Percentiles rank a stretch among this genome's conserved stretches.
These are phyloP conservation scores for Cladosporium sp. DNA, from an alignment of 2,329 filamentous ascomycete genomes.

Conservation along the genomic window DNA sequence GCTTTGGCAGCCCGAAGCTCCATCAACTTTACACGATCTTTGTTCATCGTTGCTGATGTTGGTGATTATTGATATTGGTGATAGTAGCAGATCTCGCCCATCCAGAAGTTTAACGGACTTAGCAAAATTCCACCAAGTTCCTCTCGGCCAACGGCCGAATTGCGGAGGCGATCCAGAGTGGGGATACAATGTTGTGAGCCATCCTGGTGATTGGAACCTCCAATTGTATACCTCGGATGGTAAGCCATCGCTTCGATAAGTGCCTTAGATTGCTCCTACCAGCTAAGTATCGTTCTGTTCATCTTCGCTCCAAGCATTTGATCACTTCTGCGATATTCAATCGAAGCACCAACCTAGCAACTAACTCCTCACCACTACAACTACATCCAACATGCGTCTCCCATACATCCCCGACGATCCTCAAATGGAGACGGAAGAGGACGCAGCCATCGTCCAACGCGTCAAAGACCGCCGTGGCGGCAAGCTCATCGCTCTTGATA, in stretches of 20 bases:
- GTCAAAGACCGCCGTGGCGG: constrained; percentile 55
- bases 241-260: background rate
- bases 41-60: constrained; percentile 10
- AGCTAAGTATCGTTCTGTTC: background rate
- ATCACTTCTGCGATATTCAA: background rate
- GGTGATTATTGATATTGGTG: background rate
- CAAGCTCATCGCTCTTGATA: constrained; percentile 56
- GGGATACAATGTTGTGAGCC: constrained; percentile 3
- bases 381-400: constrained; percentile 52
- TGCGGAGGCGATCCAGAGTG: constrained; percentile 7
- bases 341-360: background rate
- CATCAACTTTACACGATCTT: constrained; percentile 8
- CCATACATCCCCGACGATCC: constrained; percentile 57
- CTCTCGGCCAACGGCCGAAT: constrained; percentile 7
- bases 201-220: background rate
- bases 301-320: background rate
- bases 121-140: background rate
- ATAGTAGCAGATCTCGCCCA: background rate
- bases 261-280: background rate
- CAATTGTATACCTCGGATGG: constrained; percentile 8
- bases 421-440: constrained; percentile 47
- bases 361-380: background rate
- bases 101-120: constrained; percentile 8
- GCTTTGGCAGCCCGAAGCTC: constrained; percentile 4
- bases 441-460: constrained; percentile 54